Evolutionary conservation across 2,329 filamentous ascomycete genomes (phyloP), one percentile per base, ranked within the genome.

Genomic region (Talaromyces verruculosus): DNA sequence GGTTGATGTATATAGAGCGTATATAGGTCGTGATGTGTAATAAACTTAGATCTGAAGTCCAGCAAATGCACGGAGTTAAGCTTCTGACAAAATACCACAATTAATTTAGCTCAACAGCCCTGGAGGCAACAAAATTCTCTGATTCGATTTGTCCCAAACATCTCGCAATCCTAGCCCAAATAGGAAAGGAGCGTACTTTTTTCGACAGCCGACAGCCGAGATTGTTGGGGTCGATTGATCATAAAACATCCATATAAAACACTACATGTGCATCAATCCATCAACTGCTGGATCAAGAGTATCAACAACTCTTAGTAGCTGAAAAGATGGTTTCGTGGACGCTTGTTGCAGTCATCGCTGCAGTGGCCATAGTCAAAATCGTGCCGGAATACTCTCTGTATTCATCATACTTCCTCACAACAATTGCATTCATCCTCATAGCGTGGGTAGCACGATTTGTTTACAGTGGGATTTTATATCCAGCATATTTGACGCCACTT

Each of bases 401-500:
- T 49, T 68, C 70, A 5, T 79, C 77, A 1, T 74, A 70, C 55
- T 15, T 67, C 11, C 64, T 65, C 35, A 78, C 75, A 0, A 69
- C 70, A 10, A 45, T 67, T 2, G 35, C 71, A 10, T 61, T 75
- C 1, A 72, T 75, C 37, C 39, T 69, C 0, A 49, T 72, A 15
- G 62, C 76, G 22, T 71, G 68, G 39, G 6, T 69, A 2, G 66
- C 70, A 6, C 73, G 70, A 49, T 35, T 74, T 3, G 5, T 77
- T 4, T 79, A 79, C 67, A 65, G 49, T 30, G 71, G 85, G 0
- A 60, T 88, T 10, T 70, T 90, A 51, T 89, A 87, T 70, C 88
- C 87, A 3, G 76, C 80, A 39, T 85, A 82, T 67, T 78, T 89
- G 67, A 87, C 83, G 45, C 86, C 87, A 2, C 70, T 90, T 57